A percentile compares a stretch with the other conserved stretches of the same genome.
These are phyloP conservation scores for Astragalus glycyphyllos DNA, from an alignment of 306 rosid genomes.

Conservation along the genomic window DNA sequence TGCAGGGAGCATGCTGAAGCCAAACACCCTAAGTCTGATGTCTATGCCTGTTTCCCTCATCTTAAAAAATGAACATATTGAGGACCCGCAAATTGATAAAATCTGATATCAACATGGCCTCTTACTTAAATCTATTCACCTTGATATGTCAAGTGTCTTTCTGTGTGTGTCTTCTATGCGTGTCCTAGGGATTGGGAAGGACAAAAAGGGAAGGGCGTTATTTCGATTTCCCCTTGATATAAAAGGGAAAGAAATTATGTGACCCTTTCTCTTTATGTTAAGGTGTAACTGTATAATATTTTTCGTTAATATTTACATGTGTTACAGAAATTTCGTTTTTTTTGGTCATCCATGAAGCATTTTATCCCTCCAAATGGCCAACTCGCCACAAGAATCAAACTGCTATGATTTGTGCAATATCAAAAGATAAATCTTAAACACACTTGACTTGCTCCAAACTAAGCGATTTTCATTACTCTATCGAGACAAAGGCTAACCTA, in stretches of 20 bases:
- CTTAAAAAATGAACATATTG: constrained; percentile 53
- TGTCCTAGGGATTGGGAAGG: constrained; percentile 4
- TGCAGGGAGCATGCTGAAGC: constrained; percentile 91
- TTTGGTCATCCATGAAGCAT: too few species aligned
- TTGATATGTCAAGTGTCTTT: constrained; percentile 33
- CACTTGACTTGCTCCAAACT: too few species aligned
- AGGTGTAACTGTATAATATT: constrained; percentile 31
- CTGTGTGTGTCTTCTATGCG: constrained; percentile 36
- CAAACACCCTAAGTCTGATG: constrained; percentile 82
- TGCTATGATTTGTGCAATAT: too few species aligned
- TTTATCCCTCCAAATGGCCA: too few species aligned
- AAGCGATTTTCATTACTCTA: too few species aligned
- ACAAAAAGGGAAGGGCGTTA: constrained; percentile 2
- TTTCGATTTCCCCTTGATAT: constrained; percentile 4
- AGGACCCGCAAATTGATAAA: constrained; percentile 32
- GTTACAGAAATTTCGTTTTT: not conserved
- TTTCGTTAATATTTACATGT: constrained; percentile 24
- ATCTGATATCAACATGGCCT: constrained; percentile 22
- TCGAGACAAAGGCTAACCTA: too few species aligned
- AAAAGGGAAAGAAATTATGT: constrained; percentile 16
- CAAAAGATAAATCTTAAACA: too few species aligned
- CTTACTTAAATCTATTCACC: constrained; percentile 42
- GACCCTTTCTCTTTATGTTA: constrained; percentile 9
- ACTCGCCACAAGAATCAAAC: too few species aligned
- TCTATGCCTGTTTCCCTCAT: constrained; percentile 67